phyloP scores from a whole-genome alignment of 257 asterid genomes.

The Solanum boliviense region DNA sequence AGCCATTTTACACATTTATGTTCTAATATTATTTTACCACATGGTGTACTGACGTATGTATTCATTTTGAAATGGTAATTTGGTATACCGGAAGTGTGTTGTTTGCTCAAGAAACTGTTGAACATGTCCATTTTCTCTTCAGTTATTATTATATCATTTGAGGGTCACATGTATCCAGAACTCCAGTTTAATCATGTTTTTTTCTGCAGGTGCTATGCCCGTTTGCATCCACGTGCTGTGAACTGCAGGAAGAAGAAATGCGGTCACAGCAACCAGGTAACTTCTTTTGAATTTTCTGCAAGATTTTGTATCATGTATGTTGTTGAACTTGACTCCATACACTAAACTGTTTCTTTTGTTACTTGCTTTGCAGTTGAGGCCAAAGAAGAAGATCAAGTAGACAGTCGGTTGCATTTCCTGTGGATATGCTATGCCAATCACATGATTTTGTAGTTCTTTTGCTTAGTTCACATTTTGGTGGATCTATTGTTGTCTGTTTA shows the following conservation, averaged over 20 bases:
- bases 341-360: background rate
- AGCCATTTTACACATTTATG: background rate
- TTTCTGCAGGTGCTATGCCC: conserved; percentile 1
- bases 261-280: conserved; percentile 9
- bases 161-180: background rate
- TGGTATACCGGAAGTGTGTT: background rate
- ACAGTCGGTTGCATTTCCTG: background rate
- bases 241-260: conserved; percentile 12
- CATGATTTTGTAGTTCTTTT: background rate
- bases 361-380: conserved; percentile 8
- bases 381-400: conserved; percentile 12
- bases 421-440: background rate
- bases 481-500: background rate
- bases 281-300: background rate
- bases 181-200: background rate
- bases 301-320: background rate
- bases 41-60: background rate
- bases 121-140: background rate
- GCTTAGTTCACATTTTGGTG: background rate
- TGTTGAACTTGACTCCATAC: background rate
- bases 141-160: background rate
- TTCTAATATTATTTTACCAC: background rate
- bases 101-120: background rate
- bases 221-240: conserved; percentile 5
- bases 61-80: background rate